These are phyloP conservation scores for Rhizoclosmatium globosum DNA, from an alignment of 192 early-diverging fungal genomes.

Conservation along the genomic window DNA sequence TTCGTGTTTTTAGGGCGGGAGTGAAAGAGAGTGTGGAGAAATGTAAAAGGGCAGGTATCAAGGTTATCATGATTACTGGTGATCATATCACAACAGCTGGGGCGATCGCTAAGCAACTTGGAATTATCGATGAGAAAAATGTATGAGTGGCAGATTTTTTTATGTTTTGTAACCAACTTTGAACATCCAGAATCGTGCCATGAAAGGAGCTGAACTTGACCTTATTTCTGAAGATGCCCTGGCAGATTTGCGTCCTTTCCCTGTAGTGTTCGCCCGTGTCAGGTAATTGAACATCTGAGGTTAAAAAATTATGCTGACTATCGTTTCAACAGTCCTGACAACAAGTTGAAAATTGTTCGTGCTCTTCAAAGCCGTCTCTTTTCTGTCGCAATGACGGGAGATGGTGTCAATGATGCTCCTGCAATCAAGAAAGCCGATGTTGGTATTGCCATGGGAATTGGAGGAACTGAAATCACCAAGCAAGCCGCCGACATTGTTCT, in stretches of 20 bases:
- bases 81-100: conserved; percentile 94
- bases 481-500: conserved; percentile 98
- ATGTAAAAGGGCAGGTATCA: conserved; percentile 93
- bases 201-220: conserved; percentile 90
- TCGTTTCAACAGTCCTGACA: conserved; percentile 74
- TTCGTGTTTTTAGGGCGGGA: conserved; percentile 59
- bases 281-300: conserved; percentile 43
- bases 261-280: conserved; percentile 96
- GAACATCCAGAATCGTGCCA: conserved; percentile 68
- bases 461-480: conserved; percentile 97
- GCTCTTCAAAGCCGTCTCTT: conserved; percentile 83
- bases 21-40: conserved; percentile 81
- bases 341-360: conserved; percentile 94
- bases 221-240: conserved; percentile 90
- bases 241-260: conserved; percentile 82
- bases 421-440: conserved; percentile 96
- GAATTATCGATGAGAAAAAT: conserved; percentile 77
- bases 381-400: conserved; percentile 90
- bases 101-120: conserved; percentile 90
- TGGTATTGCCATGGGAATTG: conserved; percentile 96
- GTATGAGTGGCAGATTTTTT: conserved; percentile 6
- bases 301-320: background rate
- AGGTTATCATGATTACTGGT: conserved; percentile 98
- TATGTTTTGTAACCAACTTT: background rate
- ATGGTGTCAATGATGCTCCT: conserved; percentile 95